Evolutionary conservation across 2,329 filamentous ascomycete genomes (phyloP), one percentile per base, ranked within the genome.

Genomic region (Trichocomaceae sp.): DNA sequence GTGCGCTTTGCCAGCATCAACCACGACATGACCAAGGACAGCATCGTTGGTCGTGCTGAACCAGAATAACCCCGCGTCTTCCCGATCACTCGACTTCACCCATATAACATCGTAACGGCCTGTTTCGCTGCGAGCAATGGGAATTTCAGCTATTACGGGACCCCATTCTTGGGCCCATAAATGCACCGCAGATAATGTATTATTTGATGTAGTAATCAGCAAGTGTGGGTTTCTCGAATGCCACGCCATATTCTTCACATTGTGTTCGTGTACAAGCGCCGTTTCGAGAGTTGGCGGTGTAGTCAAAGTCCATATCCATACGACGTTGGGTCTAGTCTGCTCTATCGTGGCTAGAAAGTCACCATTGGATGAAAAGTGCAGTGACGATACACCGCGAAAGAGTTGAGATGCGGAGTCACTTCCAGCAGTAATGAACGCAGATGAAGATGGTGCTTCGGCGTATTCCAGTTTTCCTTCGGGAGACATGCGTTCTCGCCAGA

Each of bases 261-360:
- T 63, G 39, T 73, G 67, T 46, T 75, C 73, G 49, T 76, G 74
- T 17, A 75, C 69, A 1, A 76, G 56, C 5, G 65, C 66, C n/a
- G 72, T 71, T 6, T 63, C 51, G 8, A 73, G 60, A 6, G 52
- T 60, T 2, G 66, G 61, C 0, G 63, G 60, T 3, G 48, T 54
- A 33, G 67, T 62, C 47, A 74, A 48, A 5, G 68, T 67, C 74
- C 74, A 76, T 56, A 77, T 70, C 73, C 74, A 77, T 19, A 73
- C 66, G 17, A 76, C 71, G 53, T 75, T 73, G 13, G 74, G 69
- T 7, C 69, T 66, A 20, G 63, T 62, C n/a, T 72, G 68, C 52
- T 72, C 69, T 37, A 72, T 65, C 2, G 70, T 73, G 9, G 70
- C 72, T 13, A 76, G 57, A 12, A 73, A 60, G 0, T 49, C 62